Evolutionary conservation across 768 basidiomycete genomes (phyloP).

Genomic region (Calocybe cyanea): DNA sequence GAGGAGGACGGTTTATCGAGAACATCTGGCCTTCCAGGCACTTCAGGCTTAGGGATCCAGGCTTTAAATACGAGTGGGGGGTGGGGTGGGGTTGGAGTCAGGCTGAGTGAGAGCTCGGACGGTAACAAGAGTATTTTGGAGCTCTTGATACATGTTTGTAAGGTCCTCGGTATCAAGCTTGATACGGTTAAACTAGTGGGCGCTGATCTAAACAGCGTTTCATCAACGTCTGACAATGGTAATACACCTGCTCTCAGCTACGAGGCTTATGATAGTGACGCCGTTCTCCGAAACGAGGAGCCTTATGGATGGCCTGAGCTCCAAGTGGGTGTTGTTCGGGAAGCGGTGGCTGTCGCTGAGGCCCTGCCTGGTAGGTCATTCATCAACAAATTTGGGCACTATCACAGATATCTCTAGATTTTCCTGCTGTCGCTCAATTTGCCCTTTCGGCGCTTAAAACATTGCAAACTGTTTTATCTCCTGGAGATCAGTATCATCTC

Average conservation of each 20-base stretch:
- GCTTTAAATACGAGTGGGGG: conserved; percentile 33
- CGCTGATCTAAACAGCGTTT: conserved; percentile 13
- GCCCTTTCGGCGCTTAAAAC: conserved; percentile 82
- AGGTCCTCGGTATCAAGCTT: conserved; percentile 78
- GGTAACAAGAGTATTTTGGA: conserved; percentile 82
- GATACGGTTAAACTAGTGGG: conserved; percentile 59
- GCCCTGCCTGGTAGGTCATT: conserved; percentile 72
- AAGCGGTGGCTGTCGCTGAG: conserved; percentile 89
- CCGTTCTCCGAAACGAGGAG: conserved; percentile 38
- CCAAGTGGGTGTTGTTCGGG: conserved; percentile 89
- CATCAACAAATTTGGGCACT: conserved; percentile 6
- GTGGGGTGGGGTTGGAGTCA: conserved; percentile 61
- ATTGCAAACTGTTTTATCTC: conserved; percentile 62
- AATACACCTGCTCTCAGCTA: conserved; percentile 1
- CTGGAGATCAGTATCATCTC: conserved; percentile 78
- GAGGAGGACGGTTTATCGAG: conserved; percentile 61
- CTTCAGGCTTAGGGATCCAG: conserved; percentile 46
- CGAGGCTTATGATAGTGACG: conserved; percentile 36
- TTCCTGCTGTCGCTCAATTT: conserved; percentile 81
- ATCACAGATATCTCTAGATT: conserved; percentile 46
- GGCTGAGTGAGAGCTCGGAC: conserved; percentile 67
- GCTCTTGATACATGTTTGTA: conserved; percentile 71
- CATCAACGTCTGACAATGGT: neutral
- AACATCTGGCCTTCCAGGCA: conserved; percentile 35
- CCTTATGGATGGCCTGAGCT: conserved; percentile 92